phyloP scores from a whole-genome alignment of 169 alveolate species.

The Toxoplasma gondii region DNA sequence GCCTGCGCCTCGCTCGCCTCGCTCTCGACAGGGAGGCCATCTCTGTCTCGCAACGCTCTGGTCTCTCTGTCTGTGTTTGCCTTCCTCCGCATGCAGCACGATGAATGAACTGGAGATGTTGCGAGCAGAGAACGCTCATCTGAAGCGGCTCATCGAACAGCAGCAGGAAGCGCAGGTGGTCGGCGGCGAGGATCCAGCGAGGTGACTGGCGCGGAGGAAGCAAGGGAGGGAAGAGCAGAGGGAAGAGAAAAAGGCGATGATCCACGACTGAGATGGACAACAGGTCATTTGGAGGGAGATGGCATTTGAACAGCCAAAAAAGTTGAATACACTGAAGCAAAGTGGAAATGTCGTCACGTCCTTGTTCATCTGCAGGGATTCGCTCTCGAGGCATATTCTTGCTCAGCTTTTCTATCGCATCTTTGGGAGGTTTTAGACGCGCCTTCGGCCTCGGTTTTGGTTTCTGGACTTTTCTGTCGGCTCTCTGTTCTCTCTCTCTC shows the following conservation, averaged over 20 bases:
- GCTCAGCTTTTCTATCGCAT: neutral
- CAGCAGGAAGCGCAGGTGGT: neutral
- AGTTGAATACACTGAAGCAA: no score
- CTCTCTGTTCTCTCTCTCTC: neutral
- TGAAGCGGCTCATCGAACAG: slow-evolving; percentile 29
- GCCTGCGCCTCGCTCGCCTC: no score
- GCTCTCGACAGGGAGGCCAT: no score
- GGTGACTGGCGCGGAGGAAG: neutral
- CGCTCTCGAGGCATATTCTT: neutral
- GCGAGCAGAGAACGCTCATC: slow-evolving; percentile 23
- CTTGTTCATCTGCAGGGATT: neutral
- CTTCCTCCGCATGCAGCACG: neutral
- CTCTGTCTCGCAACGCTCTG: no score
- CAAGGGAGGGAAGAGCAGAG: neutral
- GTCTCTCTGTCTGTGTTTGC: no score
- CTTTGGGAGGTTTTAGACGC: neutral
- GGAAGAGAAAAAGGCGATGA: neutral
- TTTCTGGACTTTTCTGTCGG: neutral
- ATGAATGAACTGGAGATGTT: slow-evolving; percentile 30
- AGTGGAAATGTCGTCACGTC: no score
- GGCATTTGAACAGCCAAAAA: no score
- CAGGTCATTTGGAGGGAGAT: no score
- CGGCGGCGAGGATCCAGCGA: neutral
- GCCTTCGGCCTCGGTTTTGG: neutral
- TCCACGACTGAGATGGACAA: neutral